Evolutionary conservation across 306 rosid species (phyloP), one percentile per base, ranked within the genome.

Genomic region (Argentina anserina): DNA sequence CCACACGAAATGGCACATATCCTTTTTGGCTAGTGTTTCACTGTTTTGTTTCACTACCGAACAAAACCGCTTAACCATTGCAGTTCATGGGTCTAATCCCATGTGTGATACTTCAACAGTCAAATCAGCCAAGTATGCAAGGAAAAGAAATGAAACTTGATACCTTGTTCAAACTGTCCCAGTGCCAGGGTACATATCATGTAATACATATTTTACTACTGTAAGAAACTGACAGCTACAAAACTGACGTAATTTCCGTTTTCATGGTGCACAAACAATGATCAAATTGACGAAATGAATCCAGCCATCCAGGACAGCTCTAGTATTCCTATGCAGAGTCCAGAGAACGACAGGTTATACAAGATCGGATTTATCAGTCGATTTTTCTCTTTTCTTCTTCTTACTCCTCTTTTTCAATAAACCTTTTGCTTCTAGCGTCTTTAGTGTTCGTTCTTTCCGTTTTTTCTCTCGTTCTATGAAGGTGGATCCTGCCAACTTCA

Each of bases 401-500:
- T 67, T 81, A 70, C 82, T 85, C 79, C 78, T 81, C 70, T 78
- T 80, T 75, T 84, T 82, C 62, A 89, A 79, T 66, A 90, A 60
- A 66, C 97, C 97, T 84, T 85, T 93, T 80, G 81, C 96, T 31
- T 81, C 70, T 29, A 87, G 82, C 31, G 88, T 85, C 83, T 80
- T 82, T 42, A 70, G 42, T 65, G 91, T 90, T 84, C 87, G 96
- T 63, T 84, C 85, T 77, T 87, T 87, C 63, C 96, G 81, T 70
- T 86, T 93, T 67, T 90, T 76, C 25, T 84, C 94, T 79, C 79
- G 86, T 84, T 90, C 91, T 56, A 85, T 91, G 78, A 89, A 93
- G 40, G 92, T 97, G 70, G 88, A 93, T 79, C 91, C 94, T 78
- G 84, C 65, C 94, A 93, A 91, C 74, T 84, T 91, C 92, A 93